These are phyloP conservation scores for Fusarium guadeloupense DNA, from an alignment of 2,329 filamentous ascomycete genomes.

Conservation along the genomic window DNA sequence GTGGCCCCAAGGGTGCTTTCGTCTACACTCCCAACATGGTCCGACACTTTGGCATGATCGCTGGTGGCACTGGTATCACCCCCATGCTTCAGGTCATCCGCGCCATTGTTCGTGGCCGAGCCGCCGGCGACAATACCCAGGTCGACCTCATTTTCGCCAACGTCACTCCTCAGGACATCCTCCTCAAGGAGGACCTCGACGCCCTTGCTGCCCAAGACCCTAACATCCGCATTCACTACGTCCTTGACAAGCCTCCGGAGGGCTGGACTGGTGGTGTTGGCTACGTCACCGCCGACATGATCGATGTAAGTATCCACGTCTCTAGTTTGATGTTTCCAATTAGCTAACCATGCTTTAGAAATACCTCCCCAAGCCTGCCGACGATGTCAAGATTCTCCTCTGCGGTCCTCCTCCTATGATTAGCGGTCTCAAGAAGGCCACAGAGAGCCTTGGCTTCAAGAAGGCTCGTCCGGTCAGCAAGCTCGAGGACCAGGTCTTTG, in stretches of 20 bases:
- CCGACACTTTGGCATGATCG: slow-evolving; percentile 96
- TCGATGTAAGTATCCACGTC: slow-evolving; percentile 68
- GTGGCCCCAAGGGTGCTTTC: slow-evolving; percentile 96
- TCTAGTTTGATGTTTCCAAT: slow-evolving; percentile 21
- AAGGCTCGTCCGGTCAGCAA: slow-evolving; percentile 97
- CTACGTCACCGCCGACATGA: slow-evolving; percentile 95
- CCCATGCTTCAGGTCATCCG: slow-evolving; percentile 97
- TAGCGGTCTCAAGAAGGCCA: slow-evolving; percentile 94
- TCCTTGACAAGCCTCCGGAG: slow-evolving; percentile 93
- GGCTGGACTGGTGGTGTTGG: slow-evolving; percentile 92
- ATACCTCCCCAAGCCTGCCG: slow-evolving; percentile 81
- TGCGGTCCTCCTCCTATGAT: slow-evolving; percentile 98
- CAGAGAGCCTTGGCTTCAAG: slow-evolving; percentile 86
- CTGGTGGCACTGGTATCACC: slow-evolving; percentile 96
- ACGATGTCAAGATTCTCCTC: slow-evolving; percentile 91
- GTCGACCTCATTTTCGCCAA: slow-evolving; percentile 98
- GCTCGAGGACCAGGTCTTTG: slow-evolving; percentile 97
- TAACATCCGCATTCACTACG: slow-evolving; percentile 89
- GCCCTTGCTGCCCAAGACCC: slow-evolving; percentile 78
- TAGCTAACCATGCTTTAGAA: slow-evolving; percentile 59
- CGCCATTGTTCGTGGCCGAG: slow-evolving; percentile 84
- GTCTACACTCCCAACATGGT: slow-evolving; percentile 98
- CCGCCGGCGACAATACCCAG: slow-evolving; percentile 83
- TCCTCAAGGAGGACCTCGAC: slow-evolving; percentile 92
- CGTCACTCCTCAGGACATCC: slow-evolving; percentile 90